Conservation (phyloP, 345 rosid genomes). For the Lenwebbia sp. region DNA sequence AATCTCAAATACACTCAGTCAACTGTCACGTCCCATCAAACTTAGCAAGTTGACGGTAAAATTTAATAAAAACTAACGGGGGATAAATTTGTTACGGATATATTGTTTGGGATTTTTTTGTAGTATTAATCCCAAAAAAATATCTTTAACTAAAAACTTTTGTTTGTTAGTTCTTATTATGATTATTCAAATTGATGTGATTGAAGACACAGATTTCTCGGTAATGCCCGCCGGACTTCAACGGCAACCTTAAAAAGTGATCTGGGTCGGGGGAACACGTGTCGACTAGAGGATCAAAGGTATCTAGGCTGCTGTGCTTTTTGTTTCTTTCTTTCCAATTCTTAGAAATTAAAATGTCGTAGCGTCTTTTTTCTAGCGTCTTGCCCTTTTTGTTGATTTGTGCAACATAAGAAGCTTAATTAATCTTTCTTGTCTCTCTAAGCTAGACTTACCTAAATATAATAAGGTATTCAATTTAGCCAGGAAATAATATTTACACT, state of each 20-base stretch:
- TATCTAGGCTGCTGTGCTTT: not conserved
- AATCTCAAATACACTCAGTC: too few relatives aligned
- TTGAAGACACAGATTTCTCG: not conserved
- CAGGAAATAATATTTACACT: not conserved
- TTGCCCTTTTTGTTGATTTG: not conserved
- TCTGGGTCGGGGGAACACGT: not conserved
- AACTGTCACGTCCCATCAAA: too few relatives aligned
- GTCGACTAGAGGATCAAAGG: not conserved
- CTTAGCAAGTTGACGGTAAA: too few relatives aligned
- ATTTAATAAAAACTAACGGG: too few relatives aligned
- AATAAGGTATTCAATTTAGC: not conserved
- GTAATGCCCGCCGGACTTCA: not conserved
- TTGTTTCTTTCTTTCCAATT: not conserved
- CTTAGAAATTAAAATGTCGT: not conserved
- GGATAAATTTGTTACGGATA: too few relatives aligned
- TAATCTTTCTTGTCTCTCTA: not conserved
- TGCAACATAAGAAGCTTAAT: not conserved
- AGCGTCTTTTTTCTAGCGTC: not conserved
- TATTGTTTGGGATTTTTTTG: too few relatives aligned
- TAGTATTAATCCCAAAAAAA: too few relatives aligned
- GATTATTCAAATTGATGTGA: not conserved
- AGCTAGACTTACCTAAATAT: not conserved
- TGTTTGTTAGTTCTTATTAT: not conserved
- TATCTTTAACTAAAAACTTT: not conserved
- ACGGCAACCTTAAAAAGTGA: not conserved